phyloP scores from a whole-genome alignment of 305 asterid species.

The Ruellia speciosa region DNA sequence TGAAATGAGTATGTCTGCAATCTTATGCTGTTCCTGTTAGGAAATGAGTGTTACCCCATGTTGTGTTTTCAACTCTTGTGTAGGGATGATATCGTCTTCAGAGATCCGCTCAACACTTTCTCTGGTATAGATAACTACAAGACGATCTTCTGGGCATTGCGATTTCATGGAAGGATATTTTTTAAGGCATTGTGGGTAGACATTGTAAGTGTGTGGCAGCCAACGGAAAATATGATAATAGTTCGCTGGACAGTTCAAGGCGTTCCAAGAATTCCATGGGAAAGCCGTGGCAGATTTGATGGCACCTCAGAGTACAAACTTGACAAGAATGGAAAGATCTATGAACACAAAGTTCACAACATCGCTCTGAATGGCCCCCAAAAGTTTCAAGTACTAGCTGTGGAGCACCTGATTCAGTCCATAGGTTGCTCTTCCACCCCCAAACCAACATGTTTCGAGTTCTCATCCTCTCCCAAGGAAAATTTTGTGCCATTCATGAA shows the following conservation, averaged over 20 bases:
- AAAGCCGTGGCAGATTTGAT: constrained; percentile 73
- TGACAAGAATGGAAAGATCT: constrained; percentile 83
- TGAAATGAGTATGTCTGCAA: not conserved
- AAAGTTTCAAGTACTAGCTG: constrained; percentile 56
- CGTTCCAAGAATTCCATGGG: constrained; percentile 89
- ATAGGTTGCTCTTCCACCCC: constrained; percentile 77
- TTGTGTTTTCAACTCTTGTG: constrained; percentile 13
- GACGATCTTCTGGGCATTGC: constrained; percentile 75
- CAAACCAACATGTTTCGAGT: constrained; percentile 73
- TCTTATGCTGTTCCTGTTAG: not conserved
- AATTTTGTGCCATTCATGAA: constrained; percentile 29
- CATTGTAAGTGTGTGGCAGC: constrained; percentile 87
- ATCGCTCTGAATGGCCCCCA: constrained; percentile 70
- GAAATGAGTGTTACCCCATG: not conserved
- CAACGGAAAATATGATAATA: constrained; percentile 65
- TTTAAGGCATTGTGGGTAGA: constrained; percentile 74
- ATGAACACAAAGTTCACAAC: constrained; percentile 86
- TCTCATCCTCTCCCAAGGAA: constrained; percentile 32
- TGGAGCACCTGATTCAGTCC: constrained; percentile 58
- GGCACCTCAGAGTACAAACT: constrained; percentile 94
- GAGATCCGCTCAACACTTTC: constrained; percentile 78
- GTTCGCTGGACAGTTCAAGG: constrained; percentile 91
- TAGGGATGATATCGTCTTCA: constrained; percentile 86
- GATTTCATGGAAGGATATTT: constrained; percentile 72
- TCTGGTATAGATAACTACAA: constrained; percentile 75